Conservation (phyloP, 768 basidiomycete genomes). For the Lentinula edodes region DNA sequence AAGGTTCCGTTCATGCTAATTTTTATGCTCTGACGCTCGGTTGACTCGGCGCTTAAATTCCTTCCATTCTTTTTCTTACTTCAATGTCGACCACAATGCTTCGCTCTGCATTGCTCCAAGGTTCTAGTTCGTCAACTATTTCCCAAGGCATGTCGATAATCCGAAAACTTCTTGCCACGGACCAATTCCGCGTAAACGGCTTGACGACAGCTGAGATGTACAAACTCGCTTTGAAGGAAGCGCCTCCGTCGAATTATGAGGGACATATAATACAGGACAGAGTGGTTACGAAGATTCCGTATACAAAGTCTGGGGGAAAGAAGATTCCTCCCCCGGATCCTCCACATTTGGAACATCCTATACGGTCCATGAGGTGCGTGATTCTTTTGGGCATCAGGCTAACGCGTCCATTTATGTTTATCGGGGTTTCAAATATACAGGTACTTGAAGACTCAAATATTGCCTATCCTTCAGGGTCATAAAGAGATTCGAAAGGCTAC, state of each 20-base stretch:
- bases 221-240: not conserved
- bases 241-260: not conserved
- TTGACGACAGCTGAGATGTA: conserved; percentile 4
- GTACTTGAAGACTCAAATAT: conserved; percentile 49
- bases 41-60: not conserved
- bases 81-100: not conserved
- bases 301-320: conserved; percentile 1
- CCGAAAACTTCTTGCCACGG: not conserved
- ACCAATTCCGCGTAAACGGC: not conserved
- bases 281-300: not conserved
- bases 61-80: not conserved
- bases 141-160: not conserved
- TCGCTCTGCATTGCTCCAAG: not conserved
- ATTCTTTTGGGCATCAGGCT: not conserved
- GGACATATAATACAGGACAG: not conserved
- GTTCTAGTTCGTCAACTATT: not conserved
- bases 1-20: too few relatives aligned
- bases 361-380: conserved; percentile 51
- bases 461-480: conserved; percentile 38
- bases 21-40: not conserved
- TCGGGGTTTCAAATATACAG: conserved; percentile 22
- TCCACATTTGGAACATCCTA: conserved; percentile 37
- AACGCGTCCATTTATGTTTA: not conserved
- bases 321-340: conserved; percentile 18
- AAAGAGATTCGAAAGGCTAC: conserved; percentile 39